Evolutionary conservation across 2,329 filamentous ascomycete species (phyloP).

Genomic region (Colletotrichum cordylinicola): DNA sequence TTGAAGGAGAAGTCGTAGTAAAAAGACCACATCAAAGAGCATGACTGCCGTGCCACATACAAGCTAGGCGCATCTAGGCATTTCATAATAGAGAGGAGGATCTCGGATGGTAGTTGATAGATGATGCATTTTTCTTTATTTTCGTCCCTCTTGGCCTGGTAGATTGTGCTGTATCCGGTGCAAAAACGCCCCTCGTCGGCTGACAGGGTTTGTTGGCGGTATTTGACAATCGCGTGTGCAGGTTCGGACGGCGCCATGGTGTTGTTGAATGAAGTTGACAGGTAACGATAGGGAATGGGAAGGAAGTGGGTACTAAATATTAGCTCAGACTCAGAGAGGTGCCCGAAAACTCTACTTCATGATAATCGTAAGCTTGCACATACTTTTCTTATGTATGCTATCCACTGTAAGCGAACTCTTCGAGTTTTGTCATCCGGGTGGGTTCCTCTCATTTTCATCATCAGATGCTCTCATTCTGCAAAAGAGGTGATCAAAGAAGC

Average conservation of each 20-base stretch:
- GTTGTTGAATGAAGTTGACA: too few species aligned
- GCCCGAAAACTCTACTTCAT: background rate
- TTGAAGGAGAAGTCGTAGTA: background rate
- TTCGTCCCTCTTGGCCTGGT: fast-evolving
- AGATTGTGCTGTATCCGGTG: background rate
- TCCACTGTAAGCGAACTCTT: too few species aligned
- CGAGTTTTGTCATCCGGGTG: too few species aligned
- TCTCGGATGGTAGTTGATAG: background rate
- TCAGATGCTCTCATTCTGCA: fast-evolving
- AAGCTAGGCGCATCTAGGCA: background rate
- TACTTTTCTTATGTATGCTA: too few species aligned
- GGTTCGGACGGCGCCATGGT: background rate
- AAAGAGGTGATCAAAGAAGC: background rate
- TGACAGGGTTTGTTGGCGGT: fast-evolving
- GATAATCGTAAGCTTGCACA: too few species aligned
- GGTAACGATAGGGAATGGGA: background rate
- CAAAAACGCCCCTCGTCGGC: background rate
- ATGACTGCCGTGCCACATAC: background rate
- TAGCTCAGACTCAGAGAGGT: background rate
- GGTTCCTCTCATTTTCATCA: background rate
- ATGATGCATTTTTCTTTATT: background rate
- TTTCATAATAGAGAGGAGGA: background rate
- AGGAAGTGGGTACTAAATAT: background rate
- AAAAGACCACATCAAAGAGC: background rate
- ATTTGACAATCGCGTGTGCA: background rate